phyloP scores from a whole-genome alignment of 1,139 yeast genomes.

The Pichia sp. region DNA sequence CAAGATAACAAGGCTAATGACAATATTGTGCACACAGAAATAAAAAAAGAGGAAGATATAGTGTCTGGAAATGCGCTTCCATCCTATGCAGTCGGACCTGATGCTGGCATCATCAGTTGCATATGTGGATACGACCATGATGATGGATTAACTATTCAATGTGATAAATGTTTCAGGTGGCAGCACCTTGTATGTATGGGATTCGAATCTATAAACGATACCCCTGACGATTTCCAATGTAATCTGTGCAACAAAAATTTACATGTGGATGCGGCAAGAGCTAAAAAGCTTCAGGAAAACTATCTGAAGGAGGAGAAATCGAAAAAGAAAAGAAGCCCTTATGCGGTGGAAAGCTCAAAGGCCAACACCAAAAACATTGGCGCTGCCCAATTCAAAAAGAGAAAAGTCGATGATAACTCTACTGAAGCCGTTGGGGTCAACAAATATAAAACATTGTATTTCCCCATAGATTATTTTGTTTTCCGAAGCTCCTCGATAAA shows the following conservation, averaged over 20 bases:
- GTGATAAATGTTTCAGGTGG: constrained; percentile 90
- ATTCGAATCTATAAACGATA: constrained; percentile 63
- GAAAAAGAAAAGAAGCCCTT: constrained; percentile 24
- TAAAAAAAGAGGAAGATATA: background rate
- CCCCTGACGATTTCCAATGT: constrained; percentile 81
- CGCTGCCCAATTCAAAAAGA: constrained; percentile 22
- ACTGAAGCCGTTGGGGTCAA: constrained; percentile 36
- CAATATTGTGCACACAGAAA: background rate
- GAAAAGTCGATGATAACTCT: constrained; percentile 23
- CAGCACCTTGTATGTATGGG: constrained; percentile 91
- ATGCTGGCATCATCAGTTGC: constrained; percentile 84
- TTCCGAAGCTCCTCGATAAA: constrained; percentile 39
- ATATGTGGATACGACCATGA: constrained; percentile 86
- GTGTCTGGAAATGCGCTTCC: constrained; percentile 10
- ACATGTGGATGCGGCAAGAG: constrained; percentile 48
- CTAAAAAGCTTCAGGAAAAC: constrained; percentile 45
- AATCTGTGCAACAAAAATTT: constrained; percentile 64
- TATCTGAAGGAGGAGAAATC: constrained; percentile 33
- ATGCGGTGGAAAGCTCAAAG: constrained; percentile 5
- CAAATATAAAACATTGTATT: constrained; percentile 47
- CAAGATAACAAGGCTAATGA: background rate
- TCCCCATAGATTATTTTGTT: constrained; percentile 42
- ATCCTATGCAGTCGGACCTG: constrained; percentile 64
- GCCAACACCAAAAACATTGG: constrained; percentile 16
- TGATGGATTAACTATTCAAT: constrained; percentile 92